phyloP scores from a whole-genome alignment of 2,329 filamentous ascomycete genomes.

The Ascochyta lentis region DNA sequence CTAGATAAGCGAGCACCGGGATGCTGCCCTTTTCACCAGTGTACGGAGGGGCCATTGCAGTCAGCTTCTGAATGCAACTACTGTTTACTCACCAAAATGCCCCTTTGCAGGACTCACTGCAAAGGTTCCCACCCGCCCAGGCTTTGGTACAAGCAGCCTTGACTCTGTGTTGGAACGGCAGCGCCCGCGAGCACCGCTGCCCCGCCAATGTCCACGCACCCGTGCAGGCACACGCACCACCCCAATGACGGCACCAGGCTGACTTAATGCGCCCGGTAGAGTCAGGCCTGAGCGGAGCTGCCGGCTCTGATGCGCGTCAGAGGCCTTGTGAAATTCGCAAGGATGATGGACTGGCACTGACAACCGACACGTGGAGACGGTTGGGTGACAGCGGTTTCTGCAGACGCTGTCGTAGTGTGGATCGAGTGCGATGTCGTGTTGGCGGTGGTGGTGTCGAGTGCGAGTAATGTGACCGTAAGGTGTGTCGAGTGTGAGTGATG shows the following conservation, averaged over 20 bases:
- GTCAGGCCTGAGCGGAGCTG: not conserved
- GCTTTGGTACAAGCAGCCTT: too few species aligned
- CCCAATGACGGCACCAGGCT: not conserved
- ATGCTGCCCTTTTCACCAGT: too few species aligned
- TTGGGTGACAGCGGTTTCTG: not conserved
- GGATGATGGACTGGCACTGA: slow-evolving; percentile 1
- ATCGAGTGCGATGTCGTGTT: not conserved
- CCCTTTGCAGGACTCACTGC: too few species aligned
- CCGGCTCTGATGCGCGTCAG: not conserved
- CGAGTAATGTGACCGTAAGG: too few species aligned
- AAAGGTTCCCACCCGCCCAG: too few species aligned
- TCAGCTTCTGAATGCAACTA: too few species aligned
- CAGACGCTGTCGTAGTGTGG: not conserved
- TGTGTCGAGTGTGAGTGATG: too few species aligned
- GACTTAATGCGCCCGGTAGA: not conserved
- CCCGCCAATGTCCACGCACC: not conserved
- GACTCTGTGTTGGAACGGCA: too few species aligned
- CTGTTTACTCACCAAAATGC: too few species aligned
- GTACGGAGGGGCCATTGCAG: too few species aligned
- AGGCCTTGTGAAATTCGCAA: slow-evolving; percentile 12
- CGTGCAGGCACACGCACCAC: not conserved
- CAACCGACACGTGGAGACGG: not conserved
- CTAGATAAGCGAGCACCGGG: too few species aligned
- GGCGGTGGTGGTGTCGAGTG: too few species aligned
- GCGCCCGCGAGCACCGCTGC: not conserved